Percentiles rank a stretch among this genome's conserved stretches.
These are phyloP conservation scores for Leccinum fallax DNA, from an alignment of 1,284 basidiomycete genomes.

Conservation along the genomic window DNA sequence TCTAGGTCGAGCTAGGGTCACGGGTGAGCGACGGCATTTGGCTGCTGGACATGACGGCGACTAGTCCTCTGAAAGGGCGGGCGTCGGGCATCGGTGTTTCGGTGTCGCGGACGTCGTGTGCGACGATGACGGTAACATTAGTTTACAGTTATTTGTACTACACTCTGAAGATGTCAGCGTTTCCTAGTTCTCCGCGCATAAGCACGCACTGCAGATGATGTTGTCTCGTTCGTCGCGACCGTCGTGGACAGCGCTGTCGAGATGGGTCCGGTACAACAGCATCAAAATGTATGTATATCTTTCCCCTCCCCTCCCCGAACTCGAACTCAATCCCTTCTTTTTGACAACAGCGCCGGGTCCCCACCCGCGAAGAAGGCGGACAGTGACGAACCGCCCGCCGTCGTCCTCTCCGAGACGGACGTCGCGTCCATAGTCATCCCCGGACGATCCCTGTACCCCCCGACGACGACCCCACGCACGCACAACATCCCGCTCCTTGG, in stretches of 20 bases:
- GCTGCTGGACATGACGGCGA: conserved; percentile 22
- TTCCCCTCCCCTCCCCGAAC: not conserved
- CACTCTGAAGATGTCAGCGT: no score
- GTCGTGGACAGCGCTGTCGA: not conserved
- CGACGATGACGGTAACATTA: not conserved
- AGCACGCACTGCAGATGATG: conserved; percentile 12
- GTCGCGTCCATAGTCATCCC: conserved; percentile 56
- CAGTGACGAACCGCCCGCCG: not conserved
- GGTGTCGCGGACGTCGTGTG: conserved; percentile 12
- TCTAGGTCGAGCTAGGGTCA: conserved; percentile 65
- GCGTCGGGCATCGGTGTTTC: no score
- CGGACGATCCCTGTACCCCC: conserved; percentile 56
- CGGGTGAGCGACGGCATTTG: conserved; percentile 50
- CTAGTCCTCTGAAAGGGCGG: not conserved
- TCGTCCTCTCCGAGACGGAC: conserved; percentile 44
- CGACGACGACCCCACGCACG: conserved; percentile 60
- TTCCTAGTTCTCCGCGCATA: no score
- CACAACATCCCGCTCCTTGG: conserved; percentile 60
- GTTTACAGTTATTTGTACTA: not conserved
- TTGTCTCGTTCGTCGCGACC: not conserved
- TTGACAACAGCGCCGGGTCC: conserved; percentile 6
- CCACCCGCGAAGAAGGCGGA: conserved; percentile 4
- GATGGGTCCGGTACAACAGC: not conserved
- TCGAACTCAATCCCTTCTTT: not conserved
- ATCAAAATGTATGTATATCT: not conserved